Percentiles rank a stretch among this genome's conserved stretches.
Conservation (phyloP, 2,329 filamentous ascomycete genomes). For the Setomelanomma holmii region DNA sequence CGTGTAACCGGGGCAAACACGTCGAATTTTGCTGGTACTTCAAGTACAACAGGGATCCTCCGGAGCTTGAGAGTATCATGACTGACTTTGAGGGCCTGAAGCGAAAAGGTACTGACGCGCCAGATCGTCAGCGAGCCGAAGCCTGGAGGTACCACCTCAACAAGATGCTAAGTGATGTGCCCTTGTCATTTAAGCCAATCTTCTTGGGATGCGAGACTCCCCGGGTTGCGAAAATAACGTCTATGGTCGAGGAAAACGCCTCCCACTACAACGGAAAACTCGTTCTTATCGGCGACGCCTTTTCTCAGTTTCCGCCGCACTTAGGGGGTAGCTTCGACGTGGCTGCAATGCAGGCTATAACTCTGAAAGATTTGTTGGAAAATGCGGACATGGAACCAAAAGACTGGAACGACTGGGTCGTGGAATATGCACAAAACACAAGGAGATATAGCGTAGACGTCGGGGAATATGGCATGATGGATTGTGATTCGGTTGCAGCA, state of each 20-base stretch:
- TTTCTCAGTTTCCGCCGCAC: background rate
- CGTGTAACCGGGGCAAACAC: background rate
- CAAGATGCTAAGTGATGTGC: background rate
- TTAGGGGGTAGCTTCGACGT: background rate
- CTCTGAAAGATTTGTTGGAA: background rate
- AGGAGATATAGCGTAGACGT: background rate
- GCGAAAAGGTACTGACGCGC: background rate
- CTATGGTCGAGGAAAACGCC: background rate
- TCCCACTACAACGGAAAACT: background rate
- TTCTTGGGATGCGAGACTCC: background rate
- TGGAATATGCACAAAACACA: background rate
- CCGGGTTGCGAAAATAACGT: background rate
- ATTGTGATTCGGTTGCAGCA: background rate
- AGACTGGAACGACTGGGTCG: background rate
- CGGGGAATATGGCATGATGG: background rate
- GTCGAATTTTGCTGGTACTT: background rate
- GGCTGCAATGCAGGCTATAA: background rate
- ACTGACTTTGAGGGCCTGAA: background rate
- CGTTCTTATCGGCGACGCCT: background rate
- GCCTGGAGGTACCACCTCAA: background rate
- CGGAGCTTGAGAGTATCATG: background rate
- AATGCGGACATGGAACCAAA: background rate
- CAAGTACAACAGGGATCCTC: background rate
- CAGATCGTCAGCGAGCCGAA: background rate
- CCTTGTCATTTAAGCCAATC: background rate